phyloP scores from a whole-genome alignment of 768 basidiomycete species.

The Auricularia auricula-judae region DNA sequence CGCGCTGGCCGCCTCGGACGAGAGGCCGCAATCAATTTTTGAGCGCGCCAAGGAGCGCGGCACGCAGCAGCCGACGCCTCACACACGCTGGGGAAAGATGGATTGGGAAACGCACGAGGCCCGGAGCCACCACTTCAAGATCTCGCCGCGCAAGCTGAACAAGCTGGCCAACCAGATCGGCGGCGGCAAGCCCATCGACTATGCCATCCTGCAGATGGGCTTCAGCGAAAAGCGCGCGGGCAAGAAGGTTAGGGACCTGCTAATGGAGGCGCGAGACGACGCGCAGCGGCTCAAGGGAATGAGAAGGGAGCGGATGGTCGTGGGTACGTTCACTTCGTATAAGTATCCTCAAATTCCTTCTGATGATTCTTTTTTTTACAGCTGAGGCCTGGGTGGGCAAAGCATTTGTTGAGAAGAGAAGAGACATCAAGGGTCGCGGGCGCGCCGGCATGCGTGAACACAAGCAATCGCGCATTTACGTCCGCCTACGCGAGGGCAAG shows the following conservation, averaged over 20 bases:
- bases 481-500: slow-evolving; percentile 73
- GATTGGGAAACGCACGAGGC: slow-evolving; percentile 63
- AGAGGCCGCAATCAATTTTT: neutral
- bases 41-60: neutral
- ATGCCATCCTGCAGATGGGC: slow-evolving; percentile 93
- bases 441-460: slow-evolving; percentile 68
- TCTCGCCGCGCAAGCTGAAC: slow-evolving; percentile 88
- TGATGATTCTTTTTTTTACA: slow-evolving; percentile 19
- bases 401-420: slow-evolving; percentile 47
- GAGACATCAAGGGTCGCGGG: slow-evolving; percentile 79
- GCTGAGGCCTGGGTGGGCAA: slow-evolving; percentile 95
- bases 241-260: slow-evolving; percentile 76
- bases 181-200: slow-evolving; percentile 84
- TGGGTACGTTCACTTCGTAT: slow-evolving; percentile 45
- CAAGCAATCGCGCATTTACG: slow-evolving; percentile 61
- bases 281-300: slow-evolving; percentile 70
- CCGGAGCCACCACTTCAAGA: slow-evolving; percentile 86
- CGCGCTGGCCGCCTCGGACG: neutral
- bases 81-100: neutral
- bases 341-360: neutral
- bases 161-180: slow-evolving; percentile 78
- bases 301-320: slow-evolving; percentile 57
- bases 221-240: slow-evolving; percentile 91
- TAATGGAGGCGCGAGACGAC: slow-evolving; percentile 78
- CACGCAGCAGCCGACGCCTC: neutral